Base-by-base conservation (phyloP, 257 asterid species). In the Coffea canephora region DNA sequence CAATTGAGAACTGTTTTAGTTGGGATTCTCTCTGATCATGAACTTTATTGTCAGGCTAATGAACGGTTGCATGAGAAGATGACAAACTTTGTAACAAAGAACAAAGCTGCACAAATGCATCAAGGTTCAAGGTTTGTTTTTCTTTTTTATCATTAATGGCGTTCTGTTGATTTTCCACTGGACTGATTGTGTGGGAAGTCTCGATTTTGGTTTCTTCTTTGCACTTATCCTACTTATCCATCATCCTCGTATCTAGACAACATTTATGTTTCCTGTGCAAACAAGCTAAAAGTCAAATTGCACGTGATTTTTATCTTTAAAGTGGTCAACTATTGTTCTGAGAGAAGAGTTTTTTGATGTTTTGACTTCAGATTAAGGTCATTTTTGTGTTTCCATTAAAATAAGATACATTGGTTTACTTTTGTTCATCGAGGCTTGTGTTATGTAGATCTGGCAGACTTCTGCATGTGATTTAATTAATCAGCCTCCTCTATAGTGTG, bases 41-140 rank as follows among this genome's bases (percentile, higher is more conserved):
- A 79, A 59, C 84, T 76, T 81, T 75, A 69, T 75, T 88, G 85
- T 80, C 95, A 96, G 99, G 97, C 99, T 78, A 94, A 96, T 84
- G 94, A 86, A 79, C 87, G 97, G 69, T 84, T 96, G 92, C 97
- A 94, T 88, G 95, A 94, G 88, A 96, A 96, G 96, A 94, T 94
- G 99, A 92, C 92, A 78, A 96, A 88, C 82, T 96, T 96, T 78
- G 93, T 96, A 69, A 86, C 96, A 41, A 96, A 92, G 87, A 96
- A 96, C 81, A 96, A 90, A 91, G 99, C 98, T 79, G 99, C 99
- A 50, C 97, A 96, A 89, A 94, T 96, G 67, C 98, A 87, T 39
- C 85, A 94, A 71, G 97, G 98, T 78, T 91, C 98, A 86, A 90
- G 98, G 98, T 96, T 83, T 75, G 92, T 81, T 80, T 76, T 77